Conservation (phyloP, 1,139 yeast genomes). For the Dujonia santamariae region DNA sequence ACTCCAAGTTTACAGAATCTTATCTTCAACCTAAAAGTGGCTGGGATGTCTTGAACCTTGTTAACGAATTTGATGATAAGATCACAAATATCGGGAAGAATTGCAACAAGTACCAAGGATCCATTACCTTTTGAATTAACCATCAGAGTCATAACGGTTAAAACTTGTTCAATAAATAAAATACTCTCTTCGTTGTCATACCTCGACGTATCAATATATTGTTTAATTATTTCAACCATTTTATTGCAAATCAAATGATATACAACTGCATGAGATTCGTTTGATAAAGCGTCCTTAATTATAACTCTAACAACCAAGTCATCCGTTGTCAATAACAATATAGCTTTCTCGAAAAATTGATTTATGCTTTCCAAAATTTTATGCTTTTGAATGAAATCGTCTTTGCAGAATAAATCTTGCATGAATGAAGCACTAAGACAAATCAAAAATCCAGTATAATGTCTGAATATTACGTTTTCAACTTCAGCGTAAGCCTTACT, state of each 20-base stretch:
- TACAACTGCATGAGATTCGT: constrained; percentile 47
- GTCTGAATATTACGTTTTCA: constrained; percentile 48
- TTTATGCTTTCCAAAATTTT: constrained; percentile 15
- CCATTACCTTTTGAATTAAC: constrained; percentile 34
- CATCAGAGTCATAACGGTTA: constrained; percentile 39
- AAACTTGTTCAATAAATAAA: constrained; percentile 37
- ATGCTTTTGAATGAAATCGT: constrained; percentile 22
- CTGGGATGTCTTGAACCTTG: constrained; percentile 31
- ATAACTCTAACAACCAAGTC: constrained; percentile 50
- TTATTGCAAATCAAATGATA: constrained; percentile 35
- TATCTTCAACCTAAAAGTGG: constrained; percentile 50
- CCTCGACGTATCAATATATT: constrained; percentile 17
- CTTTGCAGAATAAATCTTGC: constrained; percentile 15
- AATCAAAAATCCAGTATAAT: constrained; percentile 60
- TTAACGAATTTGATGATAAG: constrained; percentile 31
- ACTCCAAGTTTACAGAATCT: constrained; percentile 56
- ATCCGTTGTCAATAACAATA: constrained; percentile 44
- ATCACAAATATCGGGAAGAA: constrained; percentile 31
- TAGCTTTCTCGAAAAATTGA: constrained; percentile 48
- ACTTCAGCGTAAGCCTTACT: constrained; percentile 19
- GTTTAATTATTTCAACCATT: constrained; percentile 16
- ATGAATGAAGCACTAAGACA: constrained; percentile 57
- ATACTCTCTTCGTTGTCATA: constrained; percentile 32
- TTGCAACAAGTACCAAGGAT: constrained; percentile 32
- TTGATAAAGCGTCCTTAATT: constrained; percentile 42